Evolutionary conservation across 768 basidiomycete species (phyloP).

Genomic region (Pisolithus sp.): DNA sequence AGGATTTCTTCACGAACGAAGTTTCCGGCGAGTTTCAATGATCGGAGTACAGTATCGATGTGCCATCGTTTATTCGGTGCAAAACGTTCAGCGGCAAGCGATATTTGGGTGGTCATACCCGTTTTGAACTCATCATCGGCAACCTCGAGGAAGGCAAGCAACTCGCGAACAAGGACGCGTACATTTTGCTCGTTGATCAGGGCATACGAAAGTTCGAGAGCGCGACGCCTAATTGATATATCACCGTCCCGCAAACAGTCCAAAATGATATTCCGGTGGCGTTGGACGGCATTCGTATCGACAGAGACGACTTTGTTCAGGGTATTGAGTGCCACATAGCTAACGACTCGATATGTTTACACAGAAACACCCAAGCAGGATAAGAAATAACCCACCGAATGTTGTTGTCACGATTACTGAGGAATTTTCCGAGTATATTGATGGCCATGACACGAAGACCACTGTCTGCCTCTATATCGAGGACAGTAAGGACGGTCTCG

Average conservation of each 20-base stretch:
- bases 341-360: constrained; percentile 24
- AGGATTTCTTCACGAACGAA: constrained; percentile 95
- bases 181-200: constrained; percentile 95
- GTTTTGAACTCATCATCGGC: constrained; percentile 99
- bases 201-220: constrained; percentile 94
- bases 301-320: constrained; percentile 97
- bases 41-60: constrained; percentile 93
- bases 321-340: constrained; percentile 97
- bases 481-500: constrained; percentile 91
- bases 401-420: constrained; percentile 97
- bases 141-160: constrained; percentile 94
- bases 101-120: constrained; percentile 96
- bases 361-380: background rate
- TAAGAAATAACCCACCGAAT: constrained; percentile 61
- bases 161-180: constrained; percentile 83
- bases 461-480: constrained; percentile 96
- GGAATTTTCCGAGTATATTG: constrained; percentile 96
- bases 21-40: constrained; percentile 92
- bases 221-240: constrained; percentile 95
- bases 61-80: constrained; percentile 99
- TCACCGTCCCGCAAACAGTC: constrained; percentile 99
- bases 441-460: constrained; percentile 98
- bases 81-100: constrained; percentile 89
- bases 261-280: constrained; percentile 97
- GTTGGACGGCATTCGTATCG: constrained; percentile 96